phyloP scores from a whole-genome alignment of 2,329 filamentous ascomycete species.

The Ceratocystis harringtonii region DNA sequence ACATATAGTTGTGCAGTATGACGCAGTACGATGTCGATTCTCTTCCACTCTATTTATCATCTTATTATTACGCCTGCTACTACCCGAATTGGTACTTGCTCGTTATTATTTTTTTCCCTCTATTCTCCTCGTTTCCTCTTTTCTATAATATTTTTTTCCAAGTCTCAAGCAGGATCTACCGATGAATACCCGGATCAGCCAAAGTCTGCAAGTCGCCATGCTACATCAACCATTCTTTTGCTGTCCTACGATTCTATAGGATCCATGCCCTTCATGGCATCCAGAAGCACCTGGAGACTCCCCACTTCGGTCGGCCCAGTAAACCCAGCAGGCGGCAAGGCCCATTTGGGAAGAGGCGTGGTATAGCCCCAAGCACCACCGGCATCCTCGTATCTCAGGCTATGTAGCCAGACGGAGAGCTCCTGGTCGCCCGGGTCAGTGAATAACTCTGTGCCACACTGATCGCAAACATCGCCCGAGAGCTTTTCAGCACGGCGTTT shows the following conservation, averaged over 20 bases:
- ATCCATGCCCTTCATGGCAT: slow-evolving; percentile 35
- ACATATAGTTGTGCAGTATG: neutral
- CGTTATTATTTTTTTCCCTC: neutral
- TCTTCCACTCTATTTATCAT: neutral
- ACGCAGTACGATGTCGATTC: neutral
- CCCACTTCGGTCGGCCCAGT: slow-evolving; percentile 57
- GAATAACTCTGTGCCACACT: slow-evolving; percentile 80
- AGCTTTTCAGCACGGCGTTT: slow-evolving; percentile 86
- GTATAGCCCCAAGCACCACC: slow-evolving; percentile 76
- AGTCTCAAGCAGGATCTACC: neutral
- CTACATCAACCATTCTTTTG: neutral
- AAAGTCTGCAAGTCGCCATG: too few relatives aligned
- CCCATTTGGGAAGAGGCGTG: slow-evolving; percentile 75
- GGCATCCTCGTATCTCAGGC: slow-evolving; percentile 72
- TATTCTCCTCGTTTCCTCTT: neutral
- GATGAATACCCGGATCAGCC: neutral
- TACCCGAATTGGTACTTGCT: neutral
- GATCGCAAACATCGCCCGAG: slow-evolving; percentile 65
- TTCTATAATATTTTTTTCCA: neutral
- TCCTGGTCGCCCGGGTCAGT: slow-evolving; percentile 85
- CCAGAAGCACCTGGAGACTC: slow-evolving; percentile 42
- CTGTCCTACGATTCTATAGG: slow-evolving; percentile 9
- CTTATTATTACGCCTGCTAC: neutral
- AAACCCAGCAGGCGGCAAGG: slow-evolving; percentile 58
- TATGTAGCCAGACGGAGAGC: slow-evolving; percentile 85